Evolutionary conservation across 352 stramenopile species (phyloP), one percentile per base, ranked within the genome.

Genomic region (Blastocystis sp.): DNA sequence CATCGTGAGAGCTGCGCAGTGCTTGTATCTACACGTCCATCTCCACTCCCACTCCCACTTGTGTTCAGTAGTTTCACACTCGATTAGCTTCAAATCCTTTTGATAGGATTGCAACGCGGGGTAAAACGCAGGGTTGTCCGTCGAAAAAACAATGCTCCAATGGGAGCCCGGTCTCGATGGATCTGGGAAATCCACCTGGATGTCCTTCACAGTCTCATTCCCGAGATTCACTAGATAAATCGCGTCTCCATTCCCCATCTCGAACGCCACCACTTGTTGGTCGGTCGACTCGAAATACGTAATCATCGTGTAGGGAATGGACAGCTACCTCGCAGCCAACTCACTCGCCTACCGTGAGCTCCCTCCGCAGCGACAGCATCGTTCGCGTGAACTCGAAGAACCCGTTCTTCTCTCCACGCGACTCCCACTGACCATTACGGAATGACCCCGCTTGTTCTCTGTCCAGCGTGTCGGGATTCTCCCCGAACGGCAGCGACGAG

Each of bases 131-230:
- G 7, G n/a, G 1, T 29, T 59, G 14, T 78, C 67, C 14, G 67
- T 61, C 3, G 49, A 59, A 18, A 78, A 21, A 8, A 16, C n/a
- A 3, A 14, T 14, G 3, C 11, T 18, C 67, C 67, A 78, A 11
- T 42, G 24, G 27, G 6, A 69, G 8, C 36, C 24, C 8, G 57
- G 9, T 14, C 4, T 44, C 24, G 21, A 51, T 29, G 36, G 44
- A n/a, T 6, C 4, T n/a, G 67, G 67, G 67, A 78, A 78, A 34
- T 78, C 67, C 21, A n/a, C n/a, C n/a, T n/a, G n/a, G n/a, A n/a
- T n/a, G n/a, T n/a, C n/a, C n/a, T n/a, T n/a, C n/a, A n/a, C n/a
- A n/a, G n/a, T n/a, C n/a, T n/a, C n/a, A n/a, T n/a, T n/a, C n/a
- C n/a, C n/a, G n/a, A n/a, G n/a, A n/a, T n/a, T n/a, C n/a, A n/a